These are phyloP conservation scores for Kwoniella dejecticola DNA, from an alignment of 768 basidiomycete genomes.

Conservation along the genomic window DNA sequence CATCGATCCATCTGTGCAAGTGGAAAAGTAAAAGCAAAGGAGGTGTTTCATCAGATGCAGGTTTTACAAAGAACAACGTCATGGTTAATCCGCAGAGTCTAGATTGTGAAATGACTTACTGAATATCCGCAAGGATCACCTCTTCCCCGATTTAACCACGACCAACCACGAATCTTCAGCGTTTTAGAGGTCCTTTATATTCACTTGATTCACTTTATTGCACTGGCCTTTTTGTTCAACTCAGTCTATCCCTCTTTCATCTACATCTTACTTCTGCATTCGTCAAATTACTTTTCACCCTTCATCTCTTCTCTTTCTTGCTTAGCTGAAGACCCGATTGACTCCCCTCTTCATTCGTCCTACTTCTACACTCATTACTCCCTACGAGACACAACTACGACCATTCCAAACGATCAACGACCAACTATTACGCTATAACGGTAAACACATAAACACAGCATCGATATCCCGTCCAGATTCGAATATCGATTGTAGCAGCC, in stretches of 20 bases:
- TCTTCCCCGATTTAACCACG: too few relatives aligned
- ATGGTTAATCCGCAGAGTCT: neutral
- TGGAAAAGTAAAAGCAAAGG: too few relatives aligned
- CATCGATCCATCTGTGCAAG: neutral
- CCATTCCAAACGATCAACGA: neutral
- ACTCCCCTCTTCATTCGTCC: neutral
- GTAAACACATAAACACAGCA: too few relatives aligned
- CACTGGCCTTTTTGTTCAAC: neutral
- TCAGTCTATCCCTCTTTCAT: too few relatives aligned
- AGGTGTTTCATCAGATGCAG: constrained; percentile 1
- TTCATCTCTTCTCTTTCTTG: neutral
- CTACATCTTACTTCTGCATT: neutral
- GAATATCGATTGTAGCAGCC: too few relatives aligned
- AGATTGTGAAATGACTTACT: too few relatives aligned
- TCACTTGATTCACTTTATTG: constrained; percentile 1
- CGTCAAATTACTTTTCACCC: neutral
- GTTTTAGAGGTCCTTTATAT: neutral
- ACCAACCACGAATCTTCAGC: too few relatives aligned
- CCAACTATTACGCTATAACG: too few relatives aligned
- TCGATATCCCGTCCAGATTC: too few relatives aligned
- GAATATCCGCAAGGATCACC: too few relatives aligned
- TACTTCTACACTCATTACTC: constrained; percentile 16
- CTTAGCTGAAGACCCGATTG: neutral
- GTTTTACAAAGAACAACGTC: neutral
- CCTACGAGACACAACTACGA: constrained; percentile 15